Base-by-base conservation (phyloP, 2,329 filamentous ascomycete species). In the Verticillium alfalfae region DNA sequence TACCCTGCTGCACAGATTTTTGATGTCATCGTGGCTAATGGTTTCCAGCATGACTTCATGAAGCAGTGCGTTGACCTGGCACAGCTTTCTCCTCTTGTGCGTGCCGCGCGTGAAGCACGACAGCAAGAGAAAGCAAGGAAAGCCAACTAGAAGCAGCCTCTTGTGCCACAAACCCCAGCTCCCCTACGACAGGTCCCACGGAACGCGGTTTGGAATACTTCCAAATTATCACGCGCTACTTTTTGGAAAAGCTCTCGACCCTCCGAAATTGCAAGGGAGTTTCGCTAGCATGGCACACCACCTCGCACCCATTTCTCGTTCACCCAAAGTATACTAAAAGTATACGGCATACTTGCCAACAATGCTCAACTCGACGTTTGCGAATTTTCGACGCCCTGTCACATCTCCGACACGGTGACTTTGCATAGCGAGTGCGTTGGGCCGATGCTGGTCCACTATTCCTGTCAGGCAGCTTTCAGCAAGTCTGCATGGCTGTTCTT, bases 1-100 rank as follows among this genome's bases (percentile, higher is more conserved):
- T 22, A 1, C 9, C 18, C 18, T 26, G 26, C 26, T 26, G 26
- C 26, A 5, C 5, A 22, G 5, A 18, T 31, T 4, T 13, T n/a
- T 26, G n/a, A 55, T 64, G 22, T 58, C 18, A 18, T 31, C 34
- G 13, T 13, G 18, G 9, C 45, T 49, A 49, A 49, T 8, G 5
- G 7, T 22, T 64, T 57, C 9, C 69, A 93, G 90, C 90, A 93
- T 70, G 87, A 90, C 15, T 93, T 93, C 73, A 92, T 93, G 88
- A 87, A 88, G 70, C 75, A 83, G 65, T 93, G 90, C 69, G 87
- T 91, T 61, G 89, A 91, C 63, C 76, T 93, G 16, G 82, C 82
- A 60, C 92, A 93, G 63, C 82, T 98, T 60, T 89, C 94, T 34
- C 93, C 94, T 10, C 84, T 98, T 63, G 94, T 98, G 59, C 87